Evolutionary conservation across 805 yeast species (phyloP), one percentile per base, ranked within the genome.

Genomic region (Wickerhamomyces ciferrii): DNA sequence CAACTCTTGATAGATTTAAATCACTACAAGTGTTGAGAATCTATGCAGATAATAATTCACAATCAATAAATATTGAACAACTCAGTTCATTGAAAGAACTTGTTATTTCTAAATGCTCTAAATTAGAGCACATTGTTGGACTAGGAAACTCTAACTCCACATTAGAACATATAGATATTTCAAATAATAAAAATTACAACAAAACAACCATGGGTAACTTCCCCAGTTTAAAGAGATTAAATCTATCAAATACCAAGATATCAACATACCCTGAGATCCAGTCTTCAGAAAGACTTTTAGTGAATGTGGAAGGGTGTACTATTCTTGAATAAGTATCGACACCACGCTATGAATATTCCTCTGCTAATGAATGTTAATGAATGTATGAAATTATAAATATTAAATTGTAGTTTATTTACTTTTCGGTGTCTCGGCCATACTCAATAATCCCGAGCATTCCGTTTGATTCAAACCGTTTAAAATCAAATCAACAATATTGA

Each of bases 41-140:
- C 13, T 54, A 54, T 41, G 58, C 53, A 7, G 58, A 53, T 35
- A 50, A 52, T 24, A 43, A 19, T 18, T 47, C 52, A 1, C 43
- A 20, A 11, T 9, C 17, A 1, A 47, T 54, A 25, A 41, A 48
- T 10, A 39, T 50, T 10, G 35, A 29, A 4, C 40, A 39, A 14
- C 50, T 53, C 35, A 15, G 24, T 0, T 39, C 48, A 9, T 31
- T 54, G 19, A 31, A 32, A 24, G 53, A 51, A 21, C 37, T 54
- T 13, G 45, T 47, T 5, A 46, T 54, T 2, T 46, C 48, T 7
- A 54, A 53, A 18, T 54, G 56, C 18, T 34, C 47, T 17, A 18
- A 32, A 3, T 25, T 53, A 4, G 48, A 46, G 21, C 7, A 14
- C 10, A 39, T 53, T 2, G 39, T 35, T 5, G 25, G 25, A 4